phyloP scores from a whole-genome alignment of 495 filamentous ascomycete genomes.

The Penicillium parvum region DNA sequence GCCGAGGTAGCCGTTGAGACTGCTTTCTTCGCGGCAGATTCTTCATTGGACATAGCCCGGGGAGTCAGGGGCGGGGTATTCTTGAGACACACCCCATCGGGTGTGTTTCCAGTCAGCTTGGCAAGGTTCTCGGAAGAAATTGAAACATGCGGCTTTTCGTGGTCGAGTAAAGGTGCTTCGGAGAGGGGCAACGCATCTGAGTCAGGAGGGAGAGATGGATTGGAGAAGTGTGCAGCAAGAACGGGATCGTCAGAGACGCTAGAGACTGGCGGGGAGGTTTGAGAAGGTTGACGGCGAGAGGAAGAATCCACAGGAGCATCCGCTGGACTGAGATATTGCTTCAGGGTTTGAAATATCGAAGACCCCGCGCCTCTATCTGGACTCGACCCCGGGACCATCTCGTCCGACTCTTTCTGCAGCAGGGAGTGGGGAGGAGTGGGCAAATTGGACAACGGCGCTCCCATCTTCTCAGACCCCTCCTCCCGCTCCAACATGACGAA shows the following conservation, averaged over 20 bases:
- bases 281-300: constrained; percentile 52
- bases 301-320: constrained; percentile 28
- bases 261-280: constrained; percentile 55
- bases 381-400: constrained; percentile 31
- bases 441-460: constrained; percentile 26
- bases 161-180: constrained; percentile 47
- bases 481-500: constrained; percentile 41
- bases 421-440: constrained; percentile 46
- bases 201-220: constrained; percentile 56
- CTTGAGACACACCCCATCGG: constrained; percentile 62
- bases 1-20: constrained; percentile 30
- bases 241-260: constrained; percentile 64
- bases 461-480: constrained; percentile 28
- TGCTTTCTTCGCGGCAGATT: constrained; percentile 32
- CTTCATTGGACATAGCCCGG: constrained; percentile 71
- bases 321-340: constrained; percentile 39
- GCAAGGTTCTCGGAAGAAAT: constrained; percentile 64
- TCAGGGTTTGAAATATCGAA: constrained; percentile 39
- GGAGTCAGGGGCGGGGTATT: constrained; percentile 86
- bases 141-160: constrained; percentile 47
- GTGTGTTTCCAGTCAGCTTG: constrained; percentile 82
- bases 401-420: constrained; percentile 41
- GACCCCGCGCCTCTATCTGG: constrained; percentile 35
- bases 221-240: constrained; percentile 70
- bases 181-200: constrained; percentile 54